Base-by-base conservation (phyloP, 305 asterid genomes). In the Coffea humblotiana region DNA sequence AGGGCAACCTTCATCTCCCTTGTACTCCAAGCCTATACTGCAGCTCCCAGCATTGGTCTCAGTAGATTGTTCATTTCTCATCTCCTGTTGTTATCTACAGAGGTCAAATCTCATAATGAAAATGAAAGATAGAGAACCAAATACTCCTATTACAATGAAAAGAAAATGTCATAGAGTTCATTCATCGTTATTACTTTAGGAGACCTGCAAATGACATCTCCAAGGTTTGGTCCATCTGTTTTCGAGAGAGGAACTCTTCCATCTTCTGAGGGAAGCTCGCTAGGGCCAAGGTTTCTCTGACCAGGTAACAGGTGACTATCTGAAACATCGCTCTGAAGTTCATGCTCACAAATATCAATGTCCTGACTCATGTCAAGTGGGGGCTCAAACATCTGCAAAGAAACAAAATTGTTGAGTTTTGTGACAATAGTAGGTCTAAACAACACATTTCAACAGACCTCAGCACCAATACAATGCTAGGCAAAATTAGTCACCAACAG, bases 11-110 rank as follows among this genome's bases (percentile, higher is more conserved):
- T 80, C 79, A 77, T 88, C 86, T 71, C 70, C 86, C 79, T 85
- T 82, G 79, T 65, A 69, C 52, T 84, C 84, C 16, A 78, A 83
- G 79, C 80, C 89, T 54, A 63, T 58, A 82, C 81, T 79, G 87
- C 88, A 77, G 79, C 79, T 85, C 78, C 83, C 88, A 52, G 78
- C 83, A 77, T 77, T 83, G 75, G 69, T 61, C 48, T 77, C 69
- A 77, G 82, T 80, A 82, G 48, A 77, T 82, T 80, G 74, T 74
- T 84, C 88, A 76, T 74, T 83, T 79, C 80, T 86, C 87, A 85
- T 88, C 91, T 90, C 97, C 98, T 94, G 97, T 91, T 86, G 91
- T 90, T 85, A 91, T 90, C 96, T 88, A 92, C 96, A 92, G 88
- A 88, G 86, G 95, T 93, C 93, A 93, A 85, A 84, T 85, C 87